Evolutionary conservation across 768 basidiomycete species (phyloP).

Genomic region (Xerocomellus intermedius): DNA sequence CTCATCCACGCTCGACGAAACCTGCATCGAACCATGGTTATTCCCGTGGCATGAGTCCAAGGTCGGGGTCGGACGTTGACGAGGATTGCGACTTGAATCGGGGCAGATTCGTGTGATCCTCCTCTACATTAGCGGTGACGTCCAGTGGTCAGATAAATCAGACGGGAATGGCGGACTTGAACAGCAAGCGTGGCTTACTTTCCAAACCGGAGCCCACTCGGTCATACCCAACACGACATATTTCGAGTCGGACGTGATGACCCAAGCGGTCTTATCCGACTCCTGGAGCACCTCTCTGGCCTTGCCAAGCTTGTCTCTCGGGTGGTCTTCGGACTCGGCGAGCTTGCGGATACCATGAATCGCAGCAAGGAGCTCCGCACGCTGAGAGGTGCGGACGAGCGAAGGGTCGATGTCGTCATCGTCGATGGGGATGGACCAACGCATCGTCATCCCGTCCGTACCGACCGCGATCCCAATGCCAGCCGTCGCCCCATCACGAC

Average conservation of each 20-base stretch:
- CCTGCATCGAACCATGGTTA: no score
- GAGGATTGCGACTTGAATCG: no score
- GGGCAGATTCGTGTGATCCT: no score
- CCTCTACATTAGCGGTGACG: no score
- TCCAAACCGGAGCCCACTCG: conserved; percentile 2
- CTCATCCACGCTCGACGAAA: no score
- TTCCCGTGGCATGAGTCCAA: no score
- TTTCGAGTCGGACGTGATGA: background rate
- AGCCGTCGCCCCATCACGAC: conserved; percentile 21
- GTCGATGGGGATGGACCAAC: conserved; percentile 27
- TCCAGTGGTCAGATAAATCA: background rate
- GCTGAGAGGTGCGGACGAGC: conserved; percentile 29
- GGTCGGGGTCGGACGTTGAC: no score
- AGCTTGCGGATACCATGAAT: conserved; percentile 24
- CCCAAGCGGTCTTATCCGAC: background rate
- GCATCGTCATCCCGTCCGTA: background rate
- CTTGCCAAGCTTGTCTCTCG: no score
- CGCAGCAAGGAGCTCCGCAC: conserved; percentile 36
- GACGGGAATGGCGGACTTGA: background rate
- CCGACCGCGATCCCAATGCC: conserved; percentile 35
- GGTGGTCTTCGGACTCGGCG: conserved; percentile 1
- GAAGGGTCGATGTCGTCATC: conserved; percentile 22
- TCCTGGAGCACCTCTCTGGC: background rate
- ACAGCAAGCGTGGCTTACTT: background rate
- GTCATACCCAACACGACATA: conserved; percentile 1